Base-by-base conservation (phyloP, 164 flowering plant species). In the Cinnamomum chago region DNA sequence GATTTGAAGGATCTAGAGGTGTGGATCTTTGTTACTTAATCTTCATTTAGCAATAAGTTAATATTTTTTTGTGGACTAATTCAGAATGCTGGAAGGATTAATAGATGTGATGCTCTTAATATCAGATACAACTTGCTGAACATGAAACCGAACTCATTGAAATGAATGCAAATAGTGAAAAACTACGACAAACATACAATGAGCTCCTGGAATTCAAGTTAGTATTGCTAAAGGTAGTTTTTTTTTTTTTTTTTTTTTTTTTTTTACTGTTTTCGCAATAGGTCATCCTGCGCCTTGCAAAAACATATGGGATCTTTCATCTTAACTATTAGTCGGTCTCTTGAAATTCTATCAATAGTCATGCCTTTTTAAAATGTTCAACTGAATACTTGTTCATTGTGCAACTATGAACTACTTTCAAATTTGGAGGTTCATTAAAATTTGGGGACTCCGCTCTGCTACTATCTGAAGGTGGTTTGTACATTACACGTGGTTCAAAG, bases 181-280 rank as follows among this genome's bases (percentile, higher is more conserved):
- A 89, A 79, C 85, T 95, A 67, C 85, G 76, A 58, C 96, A 88
- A 65, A 81, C 92, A 18, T 93, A 86, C 81, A 95, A 89, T 83
- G 98, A 95, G 84, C 90, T 95, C 33, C 79, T 93, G 73, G 99
- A 95, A 79, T 95, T 95, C 87, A 93, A 92, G 86, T 86, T 93
- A 79, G 99, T 95, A 13, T 69, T 95, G 84, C 88, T 87, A 78
- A 91, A 92, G 98, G 99, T 95, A 83, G n/a, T 70, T 67, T n/a
- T 18, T 25, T 72, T 24, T 22, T 22, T 50, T 30, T 5, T 72
- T 24, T 22, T 22, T 70, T 67, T n/a, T 18, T 25, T 72, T 24
- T 22, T 22, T 50, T 30, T 5, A 30, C 35, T 30, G 35, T 30
- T 30, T 30, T 30, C 35, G 1, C 35, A 30, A 30, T 30, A 30